Evolutionary conservation across 148 eudicot species (phyloP).

Genomic region (Camellia sinensis): DNA sequence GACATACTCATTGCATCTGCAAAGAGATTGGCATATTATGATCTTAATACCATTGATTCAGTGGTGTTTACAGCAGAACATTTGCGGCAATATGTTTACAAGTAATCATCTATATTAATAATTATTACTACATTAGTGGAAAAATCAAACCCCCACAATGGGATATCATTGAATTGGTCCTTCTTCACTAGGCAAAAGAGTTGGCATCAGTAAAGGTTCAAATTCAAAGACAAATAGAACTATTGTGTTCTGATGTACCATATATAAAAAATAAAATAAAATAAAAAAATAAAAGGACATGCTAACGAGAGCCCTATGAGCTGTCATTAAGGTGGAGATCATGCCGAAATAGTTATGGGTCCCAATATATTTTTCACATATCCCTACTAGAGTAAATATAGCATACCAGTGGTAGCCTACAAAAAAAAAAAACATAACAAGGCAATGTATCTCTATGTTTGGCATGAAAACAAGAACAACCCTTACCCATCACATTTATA

Average conservation of each 20-base stretch:
- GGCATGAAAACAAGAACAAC: slow-evolving; percentile 4
- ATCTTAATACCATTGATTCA: neutral
- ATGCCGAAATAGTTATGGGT: neutral
- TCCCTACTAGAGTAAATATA: neutral
- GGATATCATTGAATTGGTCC: neutral
- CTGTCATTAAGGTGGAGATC: neutral
- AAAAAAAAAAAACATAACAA: slow-evolving; percentile 6
- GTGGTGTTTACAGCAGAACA: neutral
- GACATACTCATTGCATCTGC: slow-evolving; percentile 94
- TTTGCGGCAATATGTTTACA: neutral
- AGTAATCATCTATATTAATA: neutral
- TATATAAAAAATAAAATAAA: neutral
- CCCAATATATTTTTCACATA: no score
- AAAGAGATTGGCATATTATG: slow-evolving; percentile 13
- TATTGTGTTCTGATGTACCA: neutral
- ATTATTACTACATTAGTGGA: neutral
- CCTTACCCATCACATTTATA: slow-evolving; percentile 93
- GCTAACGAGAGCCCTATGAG: neutral
- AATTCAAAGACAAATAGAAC: neutral
- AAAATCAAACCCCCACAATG: no score
- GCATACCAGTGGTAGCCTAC: neutral
- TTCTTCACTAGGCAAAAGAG: neutral
- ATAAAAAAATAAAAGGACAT: no score
- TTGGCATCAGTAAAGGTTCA: neutral
- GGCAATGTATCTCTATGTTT: neutral